These are phyloP conservation scores for Ceratobasidium sp. DNA, from an alignment of 1,284 basidiomycete genomes.

Conservation along the genomic window DNA sequence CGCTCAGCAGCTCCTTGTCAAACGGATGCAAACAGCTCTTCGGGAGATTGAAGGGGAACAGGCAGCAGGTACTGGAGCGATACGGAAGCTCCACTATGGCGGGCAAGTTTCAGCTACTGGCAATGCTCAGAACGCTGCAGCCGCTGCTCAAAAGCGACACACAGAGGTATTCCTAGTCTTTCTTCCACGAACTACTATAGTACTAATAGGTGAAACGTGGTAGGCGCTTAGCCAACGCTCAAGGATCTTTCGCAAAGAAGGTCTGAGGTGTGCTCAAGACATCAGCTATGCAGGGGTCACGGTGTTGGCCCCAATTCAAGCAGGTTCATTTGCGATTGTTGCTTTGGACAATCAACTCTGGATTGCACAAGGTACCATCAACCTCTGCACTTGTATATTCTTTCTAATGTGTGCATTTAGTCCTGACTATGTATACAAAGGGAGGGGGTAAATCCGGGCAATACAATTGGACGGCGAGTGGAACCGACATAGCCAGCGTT, in stretches of 20 bases:
- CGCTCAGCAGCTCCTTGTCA: constrained; percentile 7
- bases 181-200: no score
- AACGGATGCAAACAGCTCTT: constrained; percentile 29
- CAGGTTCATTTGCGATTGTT: not conserved
- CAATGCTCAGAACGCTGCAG: constrained; percentile 35
- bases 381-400: not conserved
- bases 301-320: not conserved
- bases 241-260: no score
- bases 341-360: not conserved
- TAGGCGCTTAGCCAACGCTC: no score
- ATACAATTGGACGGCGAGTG: no score
- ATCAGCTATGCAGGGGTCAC: not conserved
- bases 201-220: no score
- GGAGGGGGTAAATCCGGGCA: not conserved
- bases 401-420: not conserved
- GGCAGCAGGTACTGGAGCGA: not conserved
- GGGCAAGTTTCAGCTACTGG: not conserved
- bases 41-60: constrained; percentile 14
- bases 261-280: no score
- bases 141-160: constrained; percentile 18
- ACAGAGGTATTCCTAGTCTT: not conserved
- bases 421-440: constrained; percentile 1
- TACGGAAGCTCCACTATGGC: constrained; percentile 10
- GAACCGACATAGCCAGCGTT: no score
- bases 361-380: not conserved